These are phyloP conservation scores for Aspergillus sp. DNA, from an alignment of 2,329 filamentous ascomycete genomes.

Conservation along the genomic window DNA sequence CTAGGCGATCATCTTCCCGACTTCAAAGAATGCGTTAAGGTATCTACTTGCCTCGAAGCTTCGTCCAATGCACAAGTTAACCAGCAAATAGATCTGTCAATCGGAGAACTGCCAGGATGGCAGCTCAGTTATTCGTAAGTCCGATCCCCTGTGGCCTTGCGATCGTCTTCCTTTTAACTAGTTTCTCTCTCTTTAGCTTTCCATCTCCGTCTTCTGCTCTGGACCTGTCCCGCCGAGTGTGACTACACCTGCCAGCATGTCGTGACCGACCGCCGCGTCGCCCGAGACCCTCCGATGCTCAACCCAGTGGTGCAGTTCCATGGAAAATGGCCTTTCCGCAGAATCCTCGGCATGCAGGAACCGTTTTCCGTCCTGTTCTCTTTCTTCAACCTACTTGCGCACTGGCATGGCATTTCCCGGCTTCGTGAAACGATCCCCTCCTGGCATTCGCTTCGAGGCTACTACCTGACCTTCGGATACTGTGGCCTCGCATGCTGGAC, in stretches of 20 bases:
- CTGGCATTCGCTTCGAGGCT: conserved; percentile 72
- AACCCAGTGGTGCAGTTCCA: conserved; percentile 84
- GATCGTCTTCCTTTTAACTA: conserved; percentile 8
- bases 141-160: neutral
- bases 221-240: conserved; percentile 91
- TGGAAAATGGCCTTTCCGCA: conserved; percentile 97
- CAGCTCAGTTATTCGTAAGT: conserved; percentile 69
- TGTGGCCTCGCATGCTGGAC: conserved; percentile 81
- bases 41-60: conserved; percentile 42
- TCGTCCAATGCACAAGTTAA: conserved; percentile 13
- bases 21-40: conserved; percentile 82
- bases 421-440: conserved; percentile 69
- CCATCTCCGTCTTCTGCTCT: conserved; percentile 81
- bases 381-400: conserved; percentile 83
- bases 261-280: conserved; percentile 70
- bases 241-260: conserved; percentile 98
- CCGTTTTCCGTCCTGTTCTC: conserved; percentile 92
- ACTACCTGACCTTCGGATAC: conserved; percentile 77
- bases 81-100: conserved; percentile 66
- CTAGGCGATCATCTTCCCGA: conserved; percentile 81
- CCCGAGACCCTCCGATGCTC: conserved; percentile 62
- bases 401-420: conserved; percentile 71
- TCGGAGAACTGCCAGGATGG: conserved; percentile 73
- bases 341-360: conserved; percentile 90
- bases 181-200: conserved; percentile 57